Evolutionary conservation across 2,329 filamentous ascomycete species (phyloP).

Genomic region (Didymella pomorum): DNA sequence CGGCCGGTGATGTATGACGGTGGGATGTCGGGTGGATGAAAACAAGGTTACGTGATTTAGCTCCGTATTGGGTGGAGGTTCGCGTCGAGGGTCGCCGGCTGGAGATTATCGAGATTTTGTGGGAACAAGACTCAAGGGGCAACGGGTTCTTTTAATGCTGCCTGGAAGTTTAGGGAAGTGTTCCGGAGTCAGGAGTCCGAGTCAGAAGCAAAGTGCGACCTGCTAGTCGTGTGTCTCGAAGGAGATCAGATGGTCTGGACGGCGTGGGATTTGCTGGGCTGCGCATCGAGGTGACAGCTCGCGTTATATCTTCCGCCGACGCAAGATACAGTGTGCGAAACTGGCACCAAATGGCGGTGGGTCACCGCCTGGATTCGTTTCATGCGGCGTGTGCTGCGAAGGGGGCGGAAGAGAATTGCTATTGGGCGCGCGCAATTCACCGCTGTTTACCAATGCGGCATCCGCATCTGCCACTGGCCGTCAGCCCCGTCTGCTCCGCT

Average conservation of each 20-base stretch:
- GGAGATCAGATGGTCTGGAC: conserved; percentile 43
- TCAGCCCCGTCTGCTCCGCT: conserved; percentile 33
- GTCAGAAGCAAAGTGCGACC: conserved; percentile 47
- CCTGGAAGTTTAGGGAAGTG: conserved; percentile 14
- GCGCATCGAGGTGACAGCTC: conserved; percentile 36
- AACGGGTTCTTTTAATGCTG: conserved; percentile 13
- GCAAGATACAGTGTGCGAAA: conserved; percentile 27
- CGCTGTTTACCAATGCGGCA: conserved; percentile 35
- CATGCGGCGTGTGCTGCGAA: conserved; percentile 44
- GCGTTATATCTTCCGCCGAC: conserved; percentile 43
- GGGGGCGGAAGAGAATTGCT: conserved; percentile 23
- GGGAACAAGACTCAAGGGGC: conserved; percentile 23
- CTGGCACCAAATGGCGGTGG: conserved; percentile 40
- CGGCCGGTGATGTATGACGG: conserved; percentile 41
- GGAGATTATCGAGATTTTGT: conserved; percentile 20
- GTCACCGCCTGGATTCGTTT: conserved; percentile 37
- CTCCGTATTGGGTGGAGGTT: conserved; percentile 24
- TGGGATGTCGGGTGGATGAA: conserved; percentile 26
- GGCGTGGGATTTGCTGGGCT: conserved; percentile 21
- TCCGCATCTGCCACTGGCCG: conserved; percentile 33
- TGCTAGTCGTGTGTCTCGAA: conserved; percentile 16
- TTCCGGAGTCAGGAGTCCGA: conserved; percentile 43
- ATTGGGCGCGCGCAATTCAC: conserved; percentile 38
- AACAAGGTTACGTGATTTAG: conserved; percentile 31
- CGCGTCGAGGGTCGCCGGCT: conserved; percentile 18